Conservation (phyloP, 768 basidiomycete genomes). For the Heimioporus sp. region DNA sequence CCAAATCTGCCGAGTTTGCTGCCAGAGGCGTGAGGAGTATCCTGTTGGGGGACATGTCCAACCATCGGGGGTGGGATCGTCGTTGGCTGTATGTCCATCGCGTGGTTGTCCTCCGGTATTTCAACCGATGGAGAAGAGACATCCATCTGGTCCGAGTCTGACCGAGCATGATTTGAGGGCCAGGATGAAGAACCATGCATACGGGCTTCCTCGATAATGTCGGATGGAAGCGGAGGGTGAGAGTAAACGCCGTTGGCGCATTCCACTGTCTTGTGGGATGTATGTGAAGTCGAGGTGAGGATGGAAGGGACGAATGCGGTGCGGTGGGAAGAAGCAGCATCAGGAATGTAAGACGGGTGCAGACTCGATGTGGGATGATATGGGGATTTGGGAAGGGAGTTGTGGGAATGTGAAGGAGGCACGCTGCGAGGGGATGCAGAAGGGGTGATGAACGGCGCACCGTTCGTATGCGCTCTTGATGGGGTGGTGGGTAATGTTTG, state of each 20-base stretch:
- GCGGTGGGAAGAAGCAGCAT: constrained; percentile 51
- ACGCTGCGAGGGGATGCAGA: constrained; percentile 43
- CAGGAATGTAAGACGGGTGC: constrained; percentile 42
- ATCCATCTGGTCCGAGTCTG: constrained; percentile 52
- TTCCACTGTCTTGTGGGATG: constrained; percentile 36
- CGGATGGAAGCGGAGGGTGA: constrained; percentile 32
- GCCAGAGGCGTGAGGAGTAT: constrained; percentile 39
- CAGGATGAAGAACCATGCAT: constrained; percentile 22
- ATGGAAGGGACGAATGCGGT: constrained; percentile 47
- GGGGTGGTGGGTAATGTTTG: constrained; percentile 37
- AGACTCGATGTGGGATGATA: constrained; percentile 39
- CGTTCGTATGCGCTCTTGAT: constrained; percentile 36
- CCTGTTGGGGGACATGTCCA: constrained; percentile 36
- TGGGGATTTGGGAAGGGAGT: constrained; percentile 37
- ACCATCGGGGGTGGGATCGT: constrained; percentile 44
- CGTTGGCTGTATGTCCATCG: constrained; percentile 50
- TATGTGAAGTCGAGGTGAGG: constrained; percentile 28
- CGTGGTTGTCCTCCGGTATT: constrained; percentile 36
- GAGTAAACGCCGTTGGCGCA: constrained; percentile 35
- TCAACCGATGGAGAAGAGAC: constrained; percentile 49
- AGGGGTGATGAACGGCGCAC: constrained; percentile 36
- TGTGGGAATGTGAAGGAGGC: constrained; percentile 51
- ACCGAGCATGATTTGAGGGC: constrained; percentile 29
- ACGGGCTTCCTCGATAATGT: constrained; percentile 29
- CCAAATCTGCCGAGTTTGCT: constrained; percentile 59